Evolutionary conservation across 257 asterid species (phyloP).

Genomic region (Galeopsis tetrahit): DNA sequence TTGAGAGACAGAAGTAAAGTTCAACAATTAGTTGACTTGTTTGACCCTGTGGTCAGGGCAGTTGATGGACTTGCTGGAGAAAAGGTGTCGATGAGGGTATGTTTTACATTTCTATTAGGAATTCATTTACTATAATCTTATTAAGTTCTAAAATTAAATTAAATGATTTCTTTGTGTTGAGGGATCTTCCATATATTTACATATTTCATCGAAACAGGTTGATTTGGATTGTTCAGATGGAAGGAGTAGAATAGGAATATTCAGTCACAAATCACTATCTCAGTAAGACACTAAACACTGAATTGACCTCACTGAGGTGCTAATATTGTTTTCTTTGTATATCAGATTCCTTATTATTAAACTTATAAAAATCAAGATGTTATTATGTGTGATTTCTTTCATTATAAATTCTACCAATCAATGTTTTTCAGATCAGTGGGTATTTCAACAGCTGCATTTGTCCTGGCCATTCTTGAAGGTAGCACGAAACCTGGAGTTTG

Average conservation of each 20-base stretch:
- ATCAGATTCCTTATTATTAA: neutral
- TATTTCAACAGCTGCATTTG: conserved; percentile 75
- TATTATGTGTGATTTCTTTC: neutral
- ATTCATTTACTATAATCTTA: neutral
- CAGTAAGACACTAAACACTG: conserved; percentile 42
- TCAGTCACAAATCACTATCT: conserved; percentile 83
- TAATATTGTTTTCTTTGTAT: neutral
- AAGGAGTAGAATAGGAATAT: conserved; percentile 70
- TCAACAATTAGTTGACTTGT: conserved; percentile 63
- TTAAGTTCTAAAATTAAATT: neutral
- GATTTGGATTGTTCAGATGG: conserved; percentile 88
- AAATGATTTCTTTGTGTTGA: neutral
- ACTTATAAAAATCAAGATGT: neutral
- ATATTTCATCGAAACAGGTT: conserved; percentile 55
- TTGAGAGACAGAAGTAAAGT: conserved; percentile 88
- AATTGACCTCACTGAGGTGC: neutral
- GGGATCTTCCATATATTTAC: neutral
- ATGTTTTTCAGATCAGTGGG: conserved; percentile 81
- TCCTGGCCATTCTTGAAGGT: conserved; percentile 88
- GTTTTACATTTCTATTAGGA: conserved; percentile 6
- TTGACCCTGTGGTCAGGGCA: conserved; percentile 81
- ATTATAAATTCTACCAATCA: neutral
- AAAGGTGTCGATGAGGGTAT: conserved; percentile 91
- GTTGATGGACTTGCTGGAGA: conserved; percentile 78
- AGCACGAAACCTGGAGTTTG: conserved; percentile 93